Evolutionary conservation across 306 rosid species (phyloP).

Genomic region (Sicyos edulis): DNA sequence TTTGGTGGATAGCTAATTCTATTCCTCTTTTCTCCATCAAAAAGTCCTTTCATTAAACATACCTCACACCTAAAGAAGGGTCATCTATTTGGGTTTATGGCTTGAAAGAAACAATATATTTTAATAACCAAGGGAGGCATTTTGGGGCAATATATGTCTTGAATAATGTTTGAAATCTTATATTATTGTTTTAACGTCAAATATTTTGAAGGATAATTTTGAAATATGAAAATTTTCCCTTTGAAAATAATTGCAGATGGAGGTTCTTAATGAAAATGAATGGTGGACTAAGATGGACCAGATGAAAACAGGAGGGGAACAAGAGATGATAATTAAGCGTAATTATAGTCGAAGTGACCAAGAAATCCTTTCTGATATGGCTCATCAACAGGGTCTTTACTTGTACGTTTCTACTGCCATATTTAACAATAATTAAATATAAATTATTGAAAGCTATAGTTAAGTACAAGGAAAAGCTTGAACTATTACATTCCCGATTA

Average conservation of each 20-base stretch:
- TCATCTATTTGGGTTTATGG: background rate
- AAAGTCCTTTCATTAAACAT: background rate
- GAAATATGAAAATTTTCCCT: background rate
- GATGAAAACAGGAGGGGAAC: conserved; percentile 66
- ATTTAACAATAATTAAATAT: background rate
- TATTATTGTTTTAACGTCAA: background rate
- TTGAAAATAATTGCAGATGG: conserved; percentile 48
- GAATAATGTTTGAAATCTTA: background rate
- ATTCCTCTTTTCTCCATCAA: conserved; percentile 1
- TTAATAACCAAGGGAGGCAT: background rate
- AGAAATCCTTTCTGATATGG: conserved; percentile 76
- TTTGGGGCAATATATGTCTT: background rate
- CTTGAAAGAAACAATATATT: background rate
- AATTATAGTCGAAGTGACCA: conserved; percentile 59
- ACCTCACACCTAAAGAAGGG: background rate
- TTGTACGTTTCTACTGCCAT: conserved; percentile 49
- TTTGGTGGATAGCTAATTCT: background rate
- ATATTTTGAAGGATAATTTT: background rate
- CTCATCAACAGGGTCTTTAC: conserved; percentile 57
- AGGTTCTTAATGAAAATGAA: conserved; percentile 65
- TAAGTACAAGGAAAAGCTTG: background rate
- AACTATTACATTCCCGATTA: background rate
- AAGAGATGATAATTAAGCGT: conserved; percentile 67
- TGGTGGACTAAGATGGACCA: conserved; percentile 77
- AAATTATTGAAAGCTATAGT: background rate